Conservation (phyloP, 1,284 basidiomycete species). For the Sporisorium scitamineum region DNA sequence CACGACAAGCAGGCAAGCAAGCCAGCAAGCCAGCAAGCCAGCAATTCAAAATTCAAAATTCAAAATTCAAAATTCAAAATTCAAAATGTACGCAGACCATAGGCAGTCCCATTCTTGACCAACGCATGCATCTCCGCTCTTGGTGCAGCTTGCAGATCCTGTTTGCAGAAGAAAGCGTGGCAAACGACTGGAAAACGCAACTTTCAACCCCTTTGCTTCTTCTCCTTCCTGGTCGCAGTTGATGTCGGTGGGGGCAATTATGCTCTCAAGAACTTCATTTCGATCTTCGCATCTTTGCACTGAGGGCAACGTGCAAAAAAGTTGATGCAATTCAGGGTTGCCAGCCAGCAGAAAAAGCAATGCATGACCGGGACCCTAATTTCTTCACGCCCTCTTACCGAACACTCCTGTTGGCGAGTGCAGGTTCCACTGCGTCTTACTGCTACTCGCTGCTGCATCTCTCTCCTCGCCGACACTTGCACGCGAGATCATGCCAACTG, state of each 20-base stretch:
- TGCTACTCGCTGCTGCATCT: background rate
- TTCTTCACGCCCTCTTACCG: too few relatives aligned
- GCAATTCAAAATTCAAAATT: background rate
- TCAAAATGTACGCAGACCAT: too few relatives aligned
- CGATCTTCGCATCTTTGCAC: background rate
- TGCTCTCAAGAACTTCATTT: background rate
- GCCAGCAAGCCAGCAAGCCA: too few relatives aligned
- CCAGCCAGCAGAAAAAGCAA: too few relatives aligned
- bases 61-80: too few relatives aligned
- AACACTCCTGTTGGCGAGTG: background rate
- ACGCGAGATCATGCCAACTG: too few relatives aligned
- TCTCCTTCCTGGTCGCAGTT: too few relatives aligned
- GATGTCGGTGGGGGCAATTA: background rate
- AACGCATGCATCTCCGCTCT: background rate
- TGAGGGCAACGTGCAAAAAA: too few relatives aligned
- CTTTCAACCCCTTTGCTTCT: background rate
- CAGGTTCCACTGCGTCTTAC: background rate
- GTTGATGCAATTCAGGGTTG: too few relatives aligned
- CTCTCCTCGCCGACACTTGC: background rate
- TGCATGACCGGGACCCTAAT: too few relatives aligned
- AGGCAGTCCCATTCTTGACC: too few relatives aligned
- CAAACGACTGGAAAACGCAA: background rate
- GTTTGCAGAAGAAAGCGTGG: background rate
- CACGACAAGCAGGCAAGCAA: too few relatives aligned
- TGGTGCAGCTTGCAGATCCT: slow-evolving; percentile 4